A percentile compares a stretch with the other conserved stretches of the same genome.
Conservation (phyloP, 2,329 filamentous ascomycete species). For the Fusarium mangiferae region DNA sequence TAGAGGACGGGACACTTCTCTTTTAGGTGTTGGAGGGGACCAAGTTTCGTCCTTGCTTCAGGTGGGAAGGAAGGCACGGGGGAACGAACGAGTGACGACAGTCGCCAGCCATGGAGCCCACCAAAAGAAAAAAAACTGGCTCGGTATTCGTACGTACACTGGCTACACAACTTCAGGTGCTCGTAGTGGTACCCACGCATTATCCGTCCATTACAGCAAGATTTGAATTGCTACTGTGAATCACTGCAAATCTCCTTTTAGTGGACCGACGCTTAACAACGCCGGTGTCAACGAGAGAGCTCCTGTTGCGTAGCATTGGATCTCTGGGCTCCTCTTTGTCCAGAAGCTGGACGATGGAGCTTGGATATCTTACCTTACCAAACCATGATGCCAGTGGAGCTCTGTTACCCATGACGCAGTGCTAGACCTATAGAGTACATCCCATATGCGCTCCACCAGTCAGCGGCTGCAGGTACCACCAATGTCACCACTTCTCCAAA, state of each 20-base stretch:
- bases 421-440: conserved; percentile 28
- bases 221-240: neutral
- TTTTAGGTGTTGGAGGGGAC: conserved; percentile 24
- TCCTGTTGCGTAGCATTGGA: neutral
- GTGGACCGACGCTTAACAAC: conserved; percentile 25
- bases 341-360: conserved; percentile 31
- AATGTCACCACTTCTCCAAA: conserved; percentile 23
- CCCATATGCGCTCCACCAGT: neutral
- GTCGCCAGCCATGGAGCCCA: conserved; percentile 15
- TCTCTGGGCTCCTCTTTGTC: neutral
- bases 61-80: conserved; percentile 11
- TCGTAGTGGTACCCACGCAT: neutral
- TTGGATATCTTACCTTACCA: conserved; percentile 19
- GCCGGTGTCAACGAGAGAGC: conserved; percentile 9
- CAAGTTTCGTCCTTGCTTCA: conserved; percentile 29
- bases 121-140: conserved; percentile 19
- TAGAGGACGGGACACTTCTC: conserved; percentile 22
- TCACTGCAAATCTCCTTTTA: conserved; percentile 2
- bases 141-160: neutral
- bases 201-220: neutral
- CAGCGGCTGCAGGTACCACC: conserved; percentile 22
- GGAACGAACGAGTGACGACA: conserved; percentile 28
- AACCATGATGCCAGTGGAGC: conserved; percentile 36
- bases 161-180: neutral
- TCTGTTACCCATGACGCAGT: conserved; percentile 38